These are phyloP conservation scores for Penicillium robsamsonii DNA, from an alignment of 495 filamentous ascomycete genomes.

Conservation along the genomic window DNA sequence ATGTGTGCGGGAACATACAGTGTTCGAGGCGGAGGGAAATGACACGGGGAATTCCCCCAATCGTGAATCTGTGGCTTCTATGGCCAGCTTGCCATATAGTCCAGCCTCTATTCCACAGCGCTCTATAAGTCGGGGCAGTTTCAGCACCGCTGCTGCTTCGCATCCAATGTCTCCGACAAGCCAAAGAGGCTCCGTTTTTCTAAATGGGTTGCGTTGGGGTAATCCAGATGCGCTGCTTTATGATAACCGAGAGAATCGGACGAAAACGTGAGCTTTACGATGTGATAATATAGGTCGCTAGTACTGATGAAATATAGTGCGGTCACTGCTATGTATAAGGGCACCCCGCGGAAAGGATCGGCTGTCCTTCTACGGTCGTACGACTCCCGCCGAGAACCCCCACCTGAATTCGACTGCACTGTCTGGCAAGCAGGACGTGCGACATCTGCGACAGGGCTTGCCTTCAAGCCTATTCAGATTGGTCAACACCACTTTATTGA, in stretches of 20 bases:
- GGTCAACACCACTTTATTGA: conserved; percentile 93
- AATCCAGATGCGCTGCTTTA: conserved; percentile 67
- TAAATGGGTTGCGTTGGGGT: conserved; percentile 51
- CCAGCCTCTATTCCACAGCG: conserved; percentile 41
- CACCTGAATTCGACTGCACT: conserved; percentile 83
- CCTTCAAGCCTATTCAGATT: conserved; percentile 94
- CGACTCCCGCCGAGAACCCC: conserved; percentile 85
- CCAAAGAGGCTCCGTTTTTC: conserved; percentile 37
- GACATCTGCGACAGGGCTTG: conserved; percentile 86
- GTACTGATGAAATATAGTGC: conserved; percentile 51
- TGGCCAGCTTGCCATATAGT: conserved; percentile 39
- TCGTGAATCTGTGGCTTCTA: conserved; percentile 39
- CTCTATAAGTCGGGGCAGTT: conserved; percentile 45
- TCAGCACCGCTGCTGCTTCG: conserved; percentile 36
- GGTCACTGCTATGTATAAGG: conserved; percentile 89
- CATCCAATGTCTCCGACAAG: conserved; percentile 28
- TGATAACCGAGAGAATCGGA: conserved; percentile 78
- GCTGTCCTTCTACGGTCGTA: conserved; percentile 85
- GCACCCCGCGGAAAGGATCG: conserved; percentile 60
- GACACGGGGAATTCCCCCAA: conserved; percentile 41
- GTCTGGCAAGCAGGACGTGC: conserved; percentile 96
- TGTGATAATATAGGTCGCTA: neutral
- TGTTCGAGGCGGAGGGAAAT: conserved; percentile 79
- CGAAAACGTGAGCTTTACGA: conserved; percentile 76
- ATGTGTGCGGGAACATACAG: conserved; percentile 82